Evolutionary conservation across 1,139 yeast genomes (phyloP).

Genomic region (Diutina rugosa): DNA sequence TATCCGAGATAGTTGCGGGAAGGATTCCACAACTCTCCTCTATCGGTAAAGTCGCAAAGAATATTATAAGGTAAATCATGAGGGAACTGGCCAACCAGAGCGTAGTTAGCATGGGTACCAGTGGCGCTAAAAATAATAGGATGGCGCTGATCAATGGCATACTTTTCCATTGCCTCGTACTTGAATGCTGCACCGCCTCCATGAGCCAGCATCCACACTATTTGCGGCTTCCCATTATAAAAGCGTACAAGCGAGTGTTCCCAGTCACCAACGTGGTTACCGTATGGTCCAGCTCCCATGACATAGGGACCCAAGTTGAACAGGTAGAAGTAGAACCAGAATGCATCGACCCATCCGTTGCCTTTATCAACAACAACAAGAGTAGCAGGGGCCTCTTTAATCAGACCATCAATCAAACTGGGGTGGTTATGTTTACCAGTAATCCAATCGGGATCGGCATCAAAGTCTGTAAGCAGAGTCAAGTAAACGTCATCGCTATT

Average conservation of each 20-base stretch:
- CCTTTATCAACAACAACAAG: constrained; percentile 84
- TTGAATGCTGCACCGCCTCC: constrained; percentile 92
- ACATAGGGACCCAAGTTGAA: constrained; percentile 93
- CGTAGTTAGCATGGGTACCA: constrained; percentile 96
- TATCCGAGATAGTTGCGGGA: constrained; percentile 69
- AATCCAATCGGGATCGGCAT: constrained; percentile 71
- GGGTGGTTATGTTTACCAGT: constrained; percentile 65
- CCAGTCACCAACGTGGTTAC: constrained; percentile 97
- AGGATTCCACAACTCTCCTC: constrained; percentile 95
- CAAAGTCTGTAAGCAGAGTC: constrained; percentile 62
- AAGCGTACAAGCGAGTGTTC: constrained; percentile 87
- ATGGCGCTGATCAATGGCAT: constrained; percentile 29
- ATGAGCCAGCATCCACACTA: constrained; percentile 98
- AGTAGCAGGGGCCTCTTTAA: constrained; percentile 67
- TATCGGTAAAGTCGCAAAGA: constrained; percentile 81
- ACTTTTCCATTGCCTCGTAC: constrained; percentile 59
- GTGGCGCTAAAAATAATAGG: constrained; percentile 84
- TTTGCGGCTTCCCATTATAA: constrained; percentile 67
- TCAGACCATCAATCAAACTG: constrained; percentile 55
- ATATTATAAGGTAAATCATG: constrained; percentile 91
- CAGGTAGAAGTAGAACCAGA: constrained; percentile 92
- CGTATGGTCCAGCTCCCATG: constrained; percentile 96
- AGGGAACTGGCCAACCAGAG: constrained; percentile 91
- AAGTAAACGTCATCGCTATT: constrained; percentile 29
- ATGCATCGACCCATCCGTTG: constrained; percentile 86